Percentiles rank a stretch among this genome's conserved stretches.
phyloP scores from a whole-genome alignment of 1,284 basidiomycete genomes.

The Schizopora paradoxa region DNA sequence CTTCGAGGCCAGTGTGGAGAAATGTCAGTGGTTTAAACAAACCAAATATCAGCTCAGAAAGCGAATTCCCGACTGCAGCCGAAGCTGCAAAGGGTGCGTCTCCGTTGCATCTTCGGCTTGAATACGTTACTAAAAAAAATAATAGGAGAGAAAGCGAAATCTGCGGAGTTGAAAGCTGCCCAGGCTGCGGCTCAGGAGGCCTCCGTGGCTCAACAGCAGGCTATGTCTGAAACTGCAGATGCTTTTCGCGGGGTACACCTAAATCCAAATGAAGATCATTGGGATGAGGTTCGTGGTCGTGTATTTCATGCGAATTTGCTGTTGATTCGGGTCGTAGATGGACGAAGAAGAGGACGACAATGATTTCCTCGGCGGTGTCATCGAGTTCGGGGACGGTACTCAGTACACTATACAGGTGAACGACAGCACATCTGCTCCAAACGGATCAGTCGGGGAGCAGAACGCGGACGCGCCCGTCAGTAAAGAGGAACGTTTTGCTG shows the following conservation, averaged over 20 bases:
- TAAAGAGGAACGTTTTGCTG: constrained; percentile 76
- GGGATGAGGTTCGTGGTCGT: constrained; percentile 79
- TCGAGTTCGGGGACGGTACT: constrained; percentile 89
- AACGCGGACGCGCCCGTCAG: constrained; percentile 41
- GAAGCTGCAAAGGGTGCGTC: constrained; percentile 78
- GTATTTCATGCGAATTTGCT: constrained; percentile 7
- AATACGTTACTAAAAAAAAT: constrained; percentile 25
- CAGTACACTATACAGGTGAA: constrained; percentile 74
- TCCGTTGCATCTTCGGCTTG: too few species aligned
- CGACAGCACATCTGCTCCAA: constrained; percentile 25
- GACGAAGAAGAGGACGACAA: constrained; percentile 89
- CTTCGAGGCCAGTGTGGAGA: constrained; percentile 58
- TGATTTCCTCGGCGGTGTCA: constrained; percentile 81
- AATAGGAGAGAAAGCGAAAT: background rate
- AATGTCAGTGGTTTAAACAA: constrained; percentile 38
- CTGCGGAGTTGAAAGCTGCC: constrained; percentile 24
- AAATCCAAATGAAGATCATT: constrained; percentile 88
- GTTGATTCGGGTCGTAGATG: constrained; percentile 9
- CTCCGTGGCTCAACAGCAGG: constrained; percentile 44
- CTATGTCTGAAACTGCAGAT: constrained; percentile 72
- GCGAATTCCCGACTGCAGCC: constrained; percentile 88
- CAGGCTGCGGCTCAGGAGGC: constrained; percentile 31
- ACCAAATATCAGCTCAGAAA: constrained; percentile 33
- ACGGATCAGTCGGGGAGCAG: constrained; percentile 6
- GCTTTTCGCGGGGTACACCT: constrained; percentile 89